Evolutionary conservation across 768 basidiomycete genomes (phyloP).

Genomic region (Tulasnella sp.): DNA sequence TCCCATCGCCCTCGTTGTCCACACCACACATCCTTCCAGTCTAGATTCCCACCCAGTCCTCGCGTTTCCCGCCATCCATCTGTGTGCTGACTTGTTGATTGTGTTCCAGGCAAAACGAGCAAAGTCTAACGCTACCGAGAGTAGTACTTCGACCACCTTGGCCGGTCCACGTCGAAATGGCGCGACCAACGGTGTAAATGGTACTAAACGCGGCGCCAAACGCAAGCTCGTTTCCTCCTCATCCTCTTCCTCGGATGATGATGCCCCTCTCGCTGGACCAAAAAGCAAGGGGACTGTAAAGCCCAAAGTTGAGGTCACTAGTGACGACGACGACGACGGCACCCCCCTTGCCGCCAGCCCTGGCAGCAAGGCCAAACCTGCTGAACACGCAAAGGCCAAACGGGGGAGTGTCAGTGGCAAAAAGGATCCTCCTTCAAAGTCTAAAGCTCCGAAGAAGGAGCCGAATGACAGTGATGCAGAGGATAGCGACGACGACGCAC

Average conservation of each 20-base stretch:
- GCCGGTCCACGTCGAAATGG: slow-evolving; percentile 7
- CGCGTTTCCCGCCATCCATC: neutral
- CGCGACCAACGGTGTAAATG: slow-evolving; percentile 18
- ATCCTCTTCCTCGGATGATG: slow-evolving; percentile 42
- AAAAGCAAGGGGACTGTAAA: neutral
- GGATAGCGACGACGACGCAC: slow-evolving; percentile 30
- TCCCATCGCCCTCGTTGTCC: slow-evolving; percentile 23
- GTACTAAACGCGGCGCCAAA: neutral
- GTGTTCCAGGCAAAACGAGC: slow-evolving; percentile 17
- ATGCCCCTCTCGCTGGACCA: slow-evolving; percentile 46
- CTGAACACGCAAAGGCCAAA: neutral
- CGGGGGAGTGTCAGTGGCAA: slow-evolving; percentile 16
- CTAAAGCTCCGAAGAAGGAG: slow-evolving; percentile 37
- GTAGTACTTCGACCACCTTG: neutral
- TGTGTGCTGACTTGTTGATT: slow-evolving; percentile 8
- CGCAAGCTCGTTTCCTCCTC: neutral
- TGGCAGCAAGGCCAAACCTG: slow-evolving; percentile 38
- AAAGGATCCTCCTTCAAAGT: slow-evolving; percentile 27
- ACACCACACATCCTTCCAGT: neutral
- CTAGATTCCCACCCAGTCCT: neutral
- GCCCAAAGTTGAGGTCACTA: slow-evolving; percentile 31
- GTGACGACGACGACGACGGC: slow-evolving; percentile 43
- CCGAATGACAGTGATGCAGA: slow-evolving; percentile 28
- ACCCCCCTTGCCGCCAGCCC: slow-evolving; percentile 42
- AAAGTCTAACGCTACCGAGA: slow-evolving; percentile 10